These are phyloP conservation scores for Talaromyces amestolkiae DNA, from an alignment of 2,329 filamentous ascomycete species.

Conservation along the genomic window DNA sequence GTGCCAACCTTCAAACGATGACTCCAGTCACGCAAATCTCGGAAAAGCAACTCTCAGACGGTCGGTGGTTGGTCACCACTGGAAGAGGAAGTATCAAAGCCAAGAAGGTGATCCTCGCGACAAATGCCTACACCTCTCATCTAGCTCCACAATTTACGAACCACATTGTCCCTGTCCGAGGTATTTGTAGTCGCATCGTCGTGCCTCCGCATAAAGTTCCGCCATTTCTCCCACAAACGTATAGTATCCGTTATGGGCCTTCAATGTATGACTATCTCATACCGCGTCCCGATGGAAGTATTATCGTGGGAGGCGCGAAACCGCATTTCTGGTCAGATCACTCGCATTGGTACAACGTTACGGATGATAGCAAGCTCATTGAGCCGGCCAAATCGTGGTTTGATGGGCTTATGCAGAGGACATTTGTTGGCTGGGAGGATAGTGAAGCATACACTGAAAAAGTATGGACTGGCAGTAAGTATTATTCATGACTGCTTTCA, in stretches of 20 bases:
- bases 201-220: too few relatives aligned
- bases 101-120: too few relatives aligned
- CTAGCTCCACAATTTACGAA: too few relatives aligned
- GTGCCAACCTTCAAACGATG: constrained; percentile 54
- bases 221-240: too few relatives aligned
- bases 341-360: constrained; percentile 46
- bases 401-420: constrained; percentile 38
- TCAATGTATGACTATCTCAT: constrained; percentile 64
- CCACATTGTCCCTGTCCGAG: too few relatives aligned
- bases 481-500: too few relatives aligned
- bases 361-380: constrained; percentile 51
- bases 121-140: too few relatives aligned
- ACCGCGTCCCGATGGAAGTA: constrained; percentile 50
- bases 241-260: too few relatives aligned
- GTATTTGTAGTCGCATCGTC: too few relatives aligned
- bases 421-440: constrained; percentile 39
- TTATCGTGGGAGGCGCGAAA: constrained; percentile 64
- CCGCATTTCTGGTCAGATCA: constrained; percentile 38
- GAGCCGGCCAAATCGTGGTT: constrained; percentile 42
- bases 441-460: constrained; percentile 32
- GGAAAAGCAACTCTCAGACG: background rate
- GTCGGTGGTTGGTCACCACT: constrained; percentile 47
- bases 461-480: constrained; percentile 38
- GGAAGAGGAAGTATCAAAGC: too few relatives aligned
- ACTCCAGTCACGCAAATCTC: constrained; percentile 44